Percentiles rank a stretch among this genome's conserved stretches.
These are phyloP conservation scores for Iberis pinnata DNA, from an alignment of 345 rosid genomes.

Conservation along the genomic window DNA sequence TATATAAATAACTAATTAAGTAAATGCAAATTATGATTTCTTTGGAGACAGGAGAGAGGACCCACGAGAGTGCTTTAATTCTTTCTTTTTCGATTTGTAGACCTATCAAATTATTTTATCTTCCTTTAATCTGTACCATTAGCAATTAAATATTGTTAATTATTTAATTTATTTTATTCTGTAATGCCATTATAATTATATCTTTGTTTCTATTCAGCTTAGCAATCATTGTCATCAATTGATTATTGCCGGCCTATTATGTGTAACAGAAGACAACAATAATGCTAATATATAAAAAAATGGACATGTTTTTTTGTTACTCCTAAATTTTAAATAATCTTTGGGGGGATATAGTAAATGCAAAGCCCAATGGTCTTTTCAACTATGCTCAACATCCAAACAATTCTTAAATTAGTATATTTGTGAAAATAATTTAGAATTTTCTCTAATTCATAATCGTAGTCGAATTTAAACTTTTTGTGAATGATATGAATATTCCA, in stretches of 20 bases:
- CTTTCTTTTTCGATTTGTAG: conserved; percentile 39
- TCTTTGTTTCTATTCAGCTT: conserved; percentile 51
- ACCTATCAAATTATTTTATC: conserved; percentile 41
- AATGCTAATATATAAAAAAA: neutral
- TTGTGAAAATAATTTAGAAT: no score
- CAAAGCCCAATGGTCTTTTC: no score
- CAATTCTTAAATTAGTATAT: no score
- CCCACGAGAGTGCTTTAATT: conserved; percentile 60
- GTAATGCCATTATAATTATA: conserved; percentile 26
- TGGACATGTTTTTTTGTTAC: neutral
- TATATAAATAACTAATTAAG: conserved; percentile 2
- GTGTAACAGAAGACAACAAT: conserved; percentile 9
- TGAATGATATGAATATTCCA: no score
- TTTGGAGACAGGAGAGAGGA: neutral
- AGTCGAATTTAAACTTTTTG: no score
- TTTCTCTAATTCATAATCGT: no score
- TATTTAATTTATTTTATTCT: conserved; percentile 27
- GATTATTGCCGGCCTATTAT: conserved; percentile 23
- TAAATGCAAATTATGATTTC: conserved; percentile 3
- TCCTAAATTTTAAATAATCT: neutral
- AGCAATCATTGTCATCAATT: conserved; percentile 42
- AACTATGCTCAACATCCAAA: no score
- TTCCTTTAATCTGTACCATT: conserved; percentile 53
- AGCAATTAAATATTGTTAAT: conserved; percentile 36
- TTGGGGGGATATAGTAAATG: no score